phyloP scores from a whole-genome alignment of 2,329 filamentous ascomycete genomes.

The Colletotrichum australisinense region DNA sequence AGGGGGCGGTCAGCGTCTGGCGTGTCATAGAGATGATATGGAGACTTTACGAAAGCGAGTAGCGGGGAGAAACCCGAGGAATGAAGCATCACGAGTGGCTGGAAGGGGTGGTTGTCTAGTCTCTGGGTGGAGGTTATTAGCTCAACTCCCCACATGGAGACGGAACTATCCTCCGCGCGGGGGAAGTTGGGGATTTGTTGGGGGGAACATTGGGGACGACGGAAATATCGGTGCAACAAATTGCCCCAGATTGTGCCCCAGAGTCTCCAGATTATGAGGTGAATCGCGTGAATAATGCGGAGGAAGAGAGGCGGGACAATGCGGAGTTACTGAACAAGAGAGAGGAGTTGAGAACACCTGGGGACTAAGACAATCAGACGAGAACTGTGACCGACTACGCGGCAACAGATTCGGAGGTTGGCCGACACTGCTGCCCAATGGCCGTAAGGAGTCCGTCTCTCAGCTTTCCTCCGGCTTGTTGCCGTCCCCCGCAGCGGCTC shows the following conservation, averaged over 20 bases:
- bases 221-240: background rate
- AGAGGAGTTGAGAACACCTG: background rate
- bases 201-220: background rate
- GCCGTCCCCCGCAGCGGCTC: background rate
- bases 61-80: background rate
- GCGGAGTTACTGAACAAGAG: background rate
- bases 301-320: background rate
- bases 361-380: background rate
- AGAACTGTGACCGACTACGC: background rate
- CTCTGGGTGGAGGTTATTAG: background rate
- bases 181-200: conserved; percentile 13
- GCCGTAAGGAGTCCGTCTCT: background rate
- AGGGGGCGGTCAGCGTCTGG: background rate
- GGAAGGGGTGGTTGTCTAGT: background rate
- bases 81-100: conserved; percentile 1
- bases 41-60: background rate
- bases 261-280: conserved; percentile 8
- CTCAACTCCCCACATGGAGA: background rate
- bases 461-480: background rate
- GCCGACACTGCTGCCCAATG: background rate
- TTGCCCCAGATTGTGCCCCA: conserved; percentile 4
- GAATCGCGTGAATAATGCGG: background rate
- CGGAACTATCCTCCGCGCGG: conserved; percentile 19
- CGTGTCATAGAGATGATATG: background rate
- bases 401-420: background rate